Evolutionary conservation across 441 rosid genomes (phyloP).

Genomic region (Adansonia grandidieri): DNA sequence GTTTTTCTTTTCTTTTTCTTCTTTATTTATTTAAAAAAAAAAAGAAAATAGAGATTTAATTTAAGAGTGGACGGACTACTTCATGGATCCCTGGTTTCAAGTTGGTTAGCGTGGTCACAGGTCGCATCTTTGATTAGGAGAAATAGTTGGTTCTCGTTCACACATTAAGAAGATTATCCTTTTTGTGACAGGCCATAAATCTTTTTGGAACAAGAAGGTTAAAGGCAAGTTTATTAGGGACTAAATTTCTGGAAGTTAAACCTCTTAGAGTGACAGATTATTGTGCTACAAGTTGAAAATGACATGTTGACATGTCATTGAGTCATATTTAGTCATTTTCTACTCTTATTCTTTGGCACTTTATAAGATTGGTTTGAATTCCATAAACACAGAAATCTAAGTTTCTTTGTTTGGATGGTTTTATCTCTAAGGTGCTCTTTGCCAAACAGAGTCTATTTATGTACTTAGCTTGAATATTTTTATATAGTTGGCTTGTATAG

Average conservation of each 20-base stretch:
- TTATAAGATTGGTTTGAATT: neutral
- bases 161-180: neutral
- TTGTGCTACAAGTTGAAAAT: constrained; percentile 12
- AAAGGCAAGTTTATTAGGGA: neutral
- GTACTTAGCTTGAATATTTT: neutral
- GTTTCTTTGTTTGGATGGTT: neutral
- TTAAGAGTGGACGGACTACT: neutral
- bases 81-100: neutral
- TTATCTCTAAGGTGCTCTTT: neutral
- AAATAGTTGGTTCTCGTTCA: neutral
- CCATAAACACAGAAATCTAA: neutral
- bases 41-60: neutral
- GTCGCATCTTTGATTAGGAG: neutral
- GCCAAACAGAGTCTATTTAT: neutral
- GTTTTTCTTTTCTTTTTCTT: neutral
- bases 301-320: neutral
- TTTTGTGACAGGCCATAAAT: neutral
- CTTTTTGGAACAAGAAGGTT: neutral
- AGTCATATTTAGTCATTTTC: neutral
- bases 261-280: neutral
- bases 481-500: neutral
- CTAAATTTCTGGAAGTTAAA: neutral
- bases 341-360: neutral
- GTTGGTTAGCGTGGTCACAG: neutral
- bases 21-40: neutral